Base-by-base conservation (phyloP, 2,329 filamentous ascomycete species). In the Golovinomyces cichoracearum region DNA sequence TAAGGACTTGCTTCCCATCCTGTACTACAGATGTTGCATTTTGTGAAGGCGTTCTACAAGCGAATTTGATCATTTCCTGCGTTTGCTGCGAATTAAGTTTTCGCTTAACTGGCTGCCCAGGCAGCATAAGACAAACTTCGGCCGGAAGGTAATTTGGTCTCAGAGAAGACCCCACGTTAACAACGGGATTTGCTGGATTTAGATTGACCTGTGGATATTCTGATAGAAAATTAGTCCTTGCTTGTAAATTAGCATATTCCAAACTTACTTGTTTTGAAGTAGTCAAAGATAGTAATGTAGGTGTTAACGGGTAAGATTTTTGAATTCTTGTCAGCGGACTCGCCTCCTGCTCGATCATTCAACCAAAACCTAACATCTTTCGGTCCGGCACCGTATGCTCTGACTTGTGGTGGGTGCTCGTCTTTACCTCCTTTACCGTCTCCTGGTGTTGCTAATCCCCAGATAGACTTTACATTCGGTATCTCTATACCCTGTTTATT, bases 31-130 rank as follows among this genome's bases (percentile, higher is more conserved):
- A 78, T 1, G 66, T 57, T 0, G 78, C 80, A 52, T 86, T 88
- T 7, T 68, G 63, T 1, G 68, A 67, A 0, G 82, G 80, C 0
- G 63, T 63, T 2, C 78, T 72, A 50, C 78, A 80, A 1, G 82
- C 78, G 58, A 83, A 82, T 1, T 64, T 62, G 35, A 86, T 73
- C 80, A 88, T 85, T 1, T 63, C 57, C 0, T 69, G 66, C 0
- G 78, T 80, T 57, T 85, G 78, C 0, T 65, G 59, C 0, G 68
- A 64, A 0, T 58, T 67, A 10, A 84, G 66, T 56, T 76, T 76
- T 2, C 68, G 63, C 29, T 69, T 72, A 19, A 74, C 66, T 0
- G 71, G 60, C 57, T 86, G 81, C 0, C 78, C 79, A 1, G 71
- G 67, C 9, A 74, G 59, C 3, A 86, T 68, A 5, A 64, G 61